These are phyloP conservation scores for Medicago lupulina DNA, from an alignment of 306 rosid species.

Conservation along the genomic window DNA sequence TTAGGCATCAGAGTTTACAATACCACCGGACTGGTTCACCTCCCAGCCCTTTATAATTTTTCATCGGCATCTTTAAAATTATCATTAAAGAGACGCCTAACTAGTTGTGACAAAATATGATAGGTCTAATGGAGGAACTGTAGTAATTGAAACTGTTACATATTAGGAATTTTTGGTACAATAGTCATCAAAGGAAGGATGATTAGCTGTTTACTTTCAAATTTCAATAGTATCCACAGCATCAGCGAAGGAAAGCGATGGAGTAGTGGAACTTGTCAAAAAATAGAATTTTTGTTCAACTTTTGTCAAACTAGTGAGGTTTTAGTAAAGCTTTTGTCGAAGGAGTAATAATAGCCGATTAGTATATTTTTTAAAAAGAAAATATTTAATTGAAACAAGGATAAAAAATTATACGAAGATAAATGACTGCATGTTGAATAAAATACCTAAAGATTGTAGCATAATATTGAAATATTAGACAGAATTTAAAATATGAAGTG, in stretches of 20 bases:
- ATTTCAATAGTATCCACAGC: constrained; percentile 15
- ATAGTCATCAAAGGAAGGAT: not conserved
- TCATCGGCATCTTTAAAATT: too few species aligned
- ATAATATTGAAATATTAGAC: constrained; percentile 29
- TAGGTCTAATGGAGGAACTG: too few species aligned
- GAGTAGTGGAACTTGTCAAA: constrained; percentile 5
- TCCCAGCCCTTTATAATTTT: too few species aligned
- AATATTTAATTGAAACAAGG: too few species aligned
- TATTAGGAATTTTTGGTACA: not conserved
- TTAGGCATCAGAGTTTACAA: too few species aligned
- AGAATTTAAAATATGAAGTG: constrained; percentile 21
- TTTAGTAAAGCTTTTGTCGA: constrained; percentile 17
- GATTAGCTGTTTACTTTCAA: not conserved
- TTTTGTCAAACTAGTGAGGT: not conserved
- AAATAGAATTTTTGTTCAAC: not conserved
- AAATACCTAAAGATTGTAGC: not conserved
- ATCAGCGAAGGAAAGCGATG: not conserved
- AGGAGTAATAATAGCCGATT: not conserved
- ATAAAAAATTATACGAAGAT: not conserved
- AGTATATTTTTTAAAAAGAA: not conserved
- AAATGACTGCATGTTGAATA: not conserved
- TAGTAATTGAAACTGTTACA: not conserved
- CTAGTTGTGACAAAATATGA: too few species aligned
- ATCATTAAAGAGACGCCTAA: too few species aligned
- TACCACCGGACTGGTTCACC: too few species aligned